Base-by-base conservation (phyloP, 768 basidiomycete genomes). In the Megacollybia marginata region DNA sequence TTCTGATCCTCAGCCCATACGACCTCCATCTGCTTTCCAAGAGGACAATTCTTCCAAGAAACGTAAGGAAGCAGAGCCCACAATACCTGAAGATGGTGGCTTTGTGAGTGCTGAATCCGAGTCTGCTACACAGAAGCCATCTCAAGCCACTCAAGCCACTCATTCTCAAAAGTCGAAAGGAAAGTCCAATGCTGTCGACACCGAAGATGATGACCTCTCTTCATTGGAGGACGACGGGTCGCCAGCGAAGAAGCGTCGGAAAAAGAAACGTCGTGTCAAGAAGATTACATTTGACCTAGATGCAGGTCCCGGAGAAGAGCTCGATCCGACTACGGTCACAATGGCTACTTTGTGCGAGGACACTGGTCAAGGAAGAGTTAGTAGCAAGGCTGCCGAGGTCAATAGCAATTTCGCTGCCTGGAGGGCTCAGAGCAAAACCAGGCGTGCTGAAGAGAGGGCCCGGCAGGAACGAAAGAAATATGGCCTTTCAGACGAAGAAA, bases 261-360 rank as follows among this genome's bases (percentile, higher is more conserved):
- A n/a, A 36, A 46, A 46, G 33, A 19, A 32, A 9, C 10, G 33
- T 35, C 45, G 35, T 10, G 36, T 15, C 42, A 75, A 79, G 8
- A 66, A 76, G 7, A 79, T 81, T 13, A 72, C 69, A 1, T 83
- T 78, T 52, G 79, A 83, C 59, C 68, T 74, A 20, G 69, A 74
- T 47, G 80, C 78, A 0, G 77, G 79, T 59, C 82, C 85, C 5
- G 87, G 87, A 18, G 86, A 87, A 59, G 82, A 85, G 33, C 66
- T 91, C 44, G 88, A 91, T 55, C 88, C 88, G n/a, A 90, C 88
- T 0, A 69, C 78, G 8, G 69, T 87, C n/a, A 90, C 88, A 5
- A 91, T 91, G 88, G 85, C 87, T 13, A 64, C 79, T 0, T 71
- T 91, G 5, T 92, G 90, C 61, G 76, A 71, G 32, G 90, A 92